Evolutionary conservation across 108 stramenopile species (phyloP), one percentile per base, ranked within the genome.

Genomic region (Nitzschia sp.): DNA sequence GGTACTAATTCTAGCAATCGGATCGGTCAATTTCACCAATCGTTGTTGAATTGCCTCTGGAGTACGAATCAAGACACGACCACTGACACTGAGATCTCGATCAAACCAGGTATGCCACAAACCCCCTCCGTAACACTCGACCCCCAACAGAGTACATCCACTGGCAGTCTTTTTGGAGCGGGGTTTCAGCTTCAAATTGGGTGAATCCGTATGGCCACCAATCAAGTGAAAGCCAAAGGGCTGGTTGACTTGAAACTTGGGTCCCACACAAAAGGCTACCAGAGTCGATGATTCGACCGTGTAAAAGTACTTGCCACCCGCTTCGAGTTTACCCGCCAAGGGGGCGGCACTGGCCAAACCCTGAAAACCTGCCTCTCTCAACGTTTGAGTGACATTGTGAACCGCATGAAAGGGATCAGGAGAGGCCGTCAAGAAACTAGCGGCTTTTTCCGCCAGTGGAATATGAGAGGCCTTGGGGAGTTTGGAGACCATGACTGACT

Each of bases 291-390:
- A 85, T 68, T 98, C 93, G 2, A 94, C 69, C 0, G 96, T 97
- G 79, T 94, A 97, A 74, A 90, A 97, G 73, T 98, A 98, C 70
- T 93, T 96, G 24, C 98, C 96, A 67, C 92, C 89, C 1, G 84
- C 70, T 33, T 67, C 31, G 0, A 90, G 55, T 33, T 74, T 62
- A 58, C 79, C 54, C 59, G 83, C 49, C 23, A 78, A 72, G 0
- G 77, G 71, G 19, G 66, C 71, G 32, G 65, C 66, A 51, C 74
- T 75, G 51, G 72, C 68, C 55, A 91, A 64, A 21, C 70, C 74
- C 27, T 45, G n/a, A 75, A 89, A 94, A 1, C 93, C 93, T 11
- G 80, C 79, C 2, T 61, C 64, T 55, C 85, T 70, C 58, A 94
- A 74, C 38, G 75, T 68, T 32, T 76, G 68, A 23, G 78, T 57